Base-by-base conservation (phyloP, 805 yeast species). In the Saturnispora saitoi region DNA sequence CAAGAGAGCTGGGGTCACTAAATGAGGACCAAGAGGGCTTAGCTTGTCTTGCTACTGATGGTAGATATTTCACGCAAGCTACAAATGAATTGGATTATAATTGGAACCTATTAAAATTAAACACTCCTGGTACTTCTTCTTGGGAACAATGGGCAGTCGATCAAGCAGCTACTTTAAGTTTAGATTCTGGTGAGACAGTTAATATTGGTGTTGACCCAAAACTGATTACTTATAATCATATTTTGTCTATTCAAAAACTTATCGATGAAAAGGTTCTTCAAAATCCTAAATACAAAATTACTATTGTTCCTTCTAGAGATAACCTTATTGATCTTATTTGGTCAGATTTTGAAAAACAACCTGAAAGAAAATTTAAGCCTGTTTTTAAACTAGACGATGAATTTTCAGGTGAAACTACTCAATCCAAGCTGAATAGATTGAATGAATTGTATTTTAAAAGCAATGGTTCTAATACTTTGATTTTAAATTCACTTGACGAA, bases 401-500 rank as follows among this genome's bases (percentile, higher is more conserved):
- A 52, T 83, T 63, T 61, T 69, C 86, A 5, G 99, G 98, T 42
- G 83, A 79, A 62, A 60, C 74, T 2, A 75, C 78, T 34, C 59
- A 66, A 37, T 70, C 75, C 2, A 93, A 93, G 63, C 65, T 86
- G 37, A 58, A 58, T 1, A 73, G 75, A 48, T 66, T 83, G 29
- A 52, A 70, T 42, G 51, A 60, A 0, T 54, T 60, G 10, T 63
- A 80, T 58, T 58, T 58, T 47, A 48, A 64, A 65, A 68, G 60
- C 29, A 49, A 55, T 47, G 56, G 56, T 3, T 54, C 58, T 12
- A 45, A 55, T 7, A 55, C 63, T 1, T 36, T 67, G 47, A 69
- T 77, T 10, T 62, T 76, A 6, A 66, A 72, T 48, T 71, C 78
- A 4, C 66, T 90, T 46, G 97, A 91, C 67, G 96, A 90, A 56